These are phyloP conservation scores for Mycena rosella DNA, from an alignment of 768 basidiomycete species.

Conservation along the genomic window DNA sequence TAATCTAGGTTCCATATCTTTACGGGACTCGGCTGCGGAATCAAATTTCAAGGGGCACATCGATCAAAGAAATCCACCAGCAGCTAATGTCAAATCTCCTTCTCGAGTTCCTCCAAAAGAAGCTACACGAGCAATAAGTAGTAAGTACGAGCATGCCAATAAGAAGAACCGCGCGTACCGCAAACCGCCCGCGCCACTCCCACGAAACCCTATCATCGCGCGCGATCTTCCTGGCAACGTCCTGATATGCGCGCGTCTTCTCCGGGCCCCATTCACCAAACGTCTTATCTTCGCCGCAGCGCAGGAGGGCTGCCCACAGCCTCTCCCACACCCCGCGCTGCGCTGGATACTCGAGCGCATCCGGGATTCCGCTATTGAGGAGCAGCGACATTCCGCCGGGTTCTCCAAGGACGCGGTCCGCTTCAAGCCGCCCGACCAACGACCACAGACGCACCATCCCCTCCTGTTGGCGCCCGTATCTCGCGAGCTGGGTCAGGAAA, in stretches of 20 bases:
- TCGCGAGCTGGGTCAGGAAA: constrained; percentile 12
- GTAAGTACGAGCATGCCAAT: no score
- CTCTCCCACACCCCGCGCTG: constrained; percentile 31
- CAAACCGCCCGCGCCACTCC: constrained; percentile 24
- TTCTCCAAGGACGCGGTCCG: constrained; percentile 17
- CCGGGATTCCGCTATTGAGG: constrained; percentile 22
- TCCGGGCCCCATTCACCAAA: constrained; percentile 21
- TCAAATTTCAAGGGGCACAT: no score
- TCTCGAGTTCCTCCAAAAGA: no score
- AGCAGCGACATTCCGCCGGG: constrained; percentile 24
- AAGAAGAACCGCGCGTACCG: no score
- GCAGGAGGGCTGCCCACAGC: constrained; percentile 29
- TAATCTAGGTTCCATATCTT: no score
- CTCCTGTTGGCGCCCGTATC: constrained; percentile 26
- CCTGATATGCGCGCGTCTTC: constrained; percentile 8
- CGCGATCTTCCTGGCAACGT: constrained; percentile 9
- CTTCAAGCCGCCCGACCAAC: constrained; percentile 32
- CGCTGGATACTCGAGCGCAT: constrained; percentile 26
- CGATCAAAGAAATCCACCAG: no score
- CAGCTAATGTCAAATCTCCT: no score
- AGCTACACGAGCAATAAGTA: no score
- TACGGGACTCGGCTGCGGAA: no score
- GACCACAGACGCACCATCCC: constrained; percentile 30
- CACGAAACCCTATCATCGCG: constrained; percentile 9
- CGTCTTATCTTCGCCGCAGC: constrained; percentile 16